A percentile compares a stretch with the other conserved stretches of the same genome.
Conservation (phyloP, 1,284 basidiomycete genomes). For the Cryptococcus sp. region DNA sequence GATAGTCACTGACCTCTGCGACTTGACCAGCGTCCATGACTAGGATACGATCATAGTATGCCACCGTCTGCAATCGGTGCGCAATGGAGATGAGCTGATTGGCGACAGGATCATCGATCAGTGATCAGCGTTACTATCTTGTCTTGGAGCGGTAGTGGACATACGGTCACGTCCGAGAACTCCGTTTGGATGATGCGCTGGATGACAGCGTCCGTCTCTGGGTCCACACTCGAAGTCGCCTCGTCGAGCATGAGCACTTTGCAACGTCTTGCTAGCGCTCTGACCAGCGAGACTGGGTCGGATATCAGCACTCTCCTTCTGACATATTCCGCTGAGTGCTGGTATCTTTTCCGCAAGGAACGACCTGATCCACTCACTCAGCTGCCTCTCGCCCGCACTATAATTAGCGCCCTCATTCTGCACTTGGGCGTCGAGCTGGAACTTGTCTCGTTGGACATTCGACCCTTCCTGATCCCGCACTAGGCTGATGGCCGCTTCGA, state of each 20-base stretch:
- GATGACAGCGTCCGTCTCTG: constrained; percentile 74
- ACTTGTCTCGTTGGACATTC: constrained; percentile 40
- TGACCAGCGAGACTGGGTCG: constrained; percentile 61
- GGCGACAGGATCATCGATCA: neutral
- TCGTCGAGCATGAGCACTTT: constrained; percentile 66
- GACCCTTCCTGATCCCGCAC: constrained; percentile 47
- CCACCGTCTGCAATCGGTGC: constrained; percentile 72
- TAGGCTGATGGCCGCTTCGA: constrained; percentile 58
- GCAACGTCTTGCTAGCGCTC: constrained; percentile 71
- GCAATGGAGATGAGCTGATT: constrained; percentile 66
- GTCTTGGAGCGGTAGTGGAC: neutral
- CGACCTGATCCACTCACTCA: constrained; percentile 17
- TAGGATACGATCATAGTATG: constrained; percentile 48
- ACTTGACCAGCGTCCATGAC: constrained; percentile 45
- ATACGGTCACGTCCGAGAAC: constrained; percentile 56
- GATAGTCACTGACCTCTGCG: constrained; percentile 14
- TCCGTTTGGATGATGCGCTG: constrained; percentile 73
- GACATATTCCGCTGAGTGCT: neutral
- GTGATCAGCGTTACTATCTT: too few relatives aligned
- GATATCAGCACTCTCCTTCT: constrained; percentile 14
- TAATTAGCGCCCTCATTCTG: constrained; percentile 42
- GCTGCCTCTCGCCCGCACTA: constrained; percentile 60
- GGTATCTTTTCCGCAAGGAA: neutral
- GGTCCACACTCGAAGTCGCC: constrained; percentile 64
- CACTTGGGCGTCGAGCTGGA: constrained; percentile 61